Evolutionary conservation across 805 yeast genomes (phyloP).

Genomic region (Ogataea pignaliae): DNA sequence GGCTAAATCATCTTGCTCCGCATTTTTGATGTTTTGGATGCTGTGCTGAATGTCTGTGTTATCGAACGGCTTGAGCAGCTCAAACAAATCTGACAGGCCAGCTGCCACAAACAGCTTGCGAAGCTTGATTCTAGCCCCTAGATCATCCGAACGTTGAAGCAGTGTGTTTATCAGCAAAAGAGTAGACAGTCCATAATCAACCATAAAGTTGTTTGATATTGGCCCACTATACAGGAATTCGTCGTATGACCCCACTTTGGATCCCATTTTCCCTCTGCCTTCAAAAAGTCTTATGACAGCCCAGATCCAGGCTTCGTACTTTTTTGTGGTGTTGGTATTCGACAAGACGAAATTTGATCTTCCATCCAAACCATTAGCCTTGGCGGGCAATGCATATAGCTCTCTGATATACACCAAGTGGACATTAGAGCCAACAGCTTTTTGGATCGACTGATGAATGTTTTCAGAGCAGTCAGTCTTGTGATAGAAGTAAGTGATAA

Average conservation of each 20-base stretch:
- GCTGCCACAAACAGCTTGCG: slow-evolving; percentile 42
- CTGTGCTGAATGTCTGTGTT: slow-evolving; percentile 40
- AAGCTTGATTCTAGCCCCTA: slow-evolving; percentile 42
- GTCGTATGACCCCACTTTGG: slow-evolving; percentile 87
- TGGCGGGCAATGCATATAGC: slow-evolving; percentile 16
- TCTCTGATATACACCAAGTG: slow-evolving; percentile 28
- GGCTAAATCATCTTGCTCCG: slow-evolving; percentile 39
- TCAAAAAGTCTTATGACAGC: slow-evolving; percentile 25
- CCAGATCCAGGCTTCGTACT: slow-evolving; percentile 34
- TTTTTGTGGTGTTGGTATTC: slow-evolving; percentile 21
- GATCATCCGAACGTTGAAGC: slow-evolving; percentile 33
- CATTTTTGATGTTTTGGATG: slow-evolving; percentile 34
- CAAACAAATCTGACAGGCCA: slow-evolving; percentile 35
- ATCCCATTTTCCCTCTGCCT: slow-evolving; percentile 87
- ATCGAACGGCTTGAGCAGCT: slow-evolving; percentile 34
- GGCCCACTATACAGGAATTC: slow-evolving; percentile 59
- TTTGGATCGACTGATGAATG: slow-evolving; percentile 23
- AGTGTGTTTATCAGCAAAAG: slow-evolving; percentile 47
- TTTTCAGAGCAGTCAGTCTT: slow-evolving; percentile 16
- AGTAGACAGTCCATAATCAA: slow-evolving; percentile 49
- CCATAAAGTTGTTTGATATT: slow-evolving; percentile 55
- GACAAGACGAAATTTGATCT: slow-evolving; percentile 23
- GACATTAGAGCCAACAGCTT: slow-evolving; percentile 30
- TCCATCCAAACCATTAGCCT: slow-evolving; percentile 20
- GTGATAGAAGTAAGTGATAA: slow-evolving; percentile 51